These are phyloP conservation scores for Salix caprea DNA, from an alignment of 345 rosid genomes.

Conservation along the genomic window DNA sequence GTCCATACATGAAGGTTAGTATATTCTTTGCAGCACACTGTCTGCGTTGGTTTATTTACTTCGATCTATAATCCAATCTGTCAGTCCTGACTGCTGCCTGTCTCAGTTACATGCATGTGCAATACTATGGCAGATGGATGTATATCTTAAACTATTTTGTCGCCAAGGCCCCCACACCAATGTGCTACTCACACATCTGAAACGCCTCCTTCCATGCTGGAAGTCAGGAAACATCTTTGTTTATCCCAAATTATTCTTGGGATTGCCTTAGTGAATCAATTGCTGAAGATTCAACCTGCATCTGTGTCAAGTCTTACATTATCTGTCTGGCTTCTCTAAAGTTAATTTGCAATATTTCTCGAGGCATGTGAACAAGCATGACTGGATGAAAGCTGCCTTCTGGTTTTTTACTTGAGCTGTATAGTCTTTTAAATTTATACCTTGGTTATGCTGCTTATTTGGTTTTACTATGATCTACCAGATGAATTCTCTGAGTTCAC, in stretches of 20 bases:
- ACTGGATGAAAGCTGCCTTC: not conserved
- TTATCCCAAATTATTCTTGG: not conserved
- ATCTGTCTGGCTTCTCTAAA: too few relatives aligned
- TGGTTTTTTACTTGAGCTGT: not conserved
- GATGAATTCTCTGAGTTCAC: constrained; percentile 90
- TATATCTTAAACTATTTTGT: not conserved
- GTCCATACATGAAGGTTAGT: constrained; percentile 95
- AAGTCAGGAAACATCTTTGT: not conserved
- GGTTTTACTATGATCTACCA: constrained; percentile 35
- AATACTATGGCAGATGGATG: not conserved
- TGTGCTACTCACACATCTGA: not conserved
- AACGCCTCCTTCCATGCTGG: not conserved
- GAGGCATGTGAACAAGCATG: too few relatives aligned
- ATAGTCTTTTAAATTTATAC: not conserved
- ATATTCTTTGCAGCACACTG: not conserved
- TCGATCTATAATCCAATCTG: not conserved
- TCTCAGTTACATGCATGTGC: not conserved
- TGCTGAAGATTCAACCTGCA: too few relatives aligned
- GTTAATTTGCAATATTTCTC: too few relatives aligned
- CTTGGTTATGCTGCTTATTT: constrained; percentile 11
- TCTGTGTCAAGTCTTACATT: too few relatives aligned
- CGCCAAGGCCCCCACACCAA: not conserved
- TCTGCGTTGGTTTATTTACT: too few relatives aligned
- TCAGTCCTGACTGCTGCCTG: not conserved
- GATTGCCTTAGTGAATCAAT: not conserved